Base-by-base conservation (phyloP, 495 filamentous ascomycete genomes). In the Penicillium macrosclerotiorum region DNA sequence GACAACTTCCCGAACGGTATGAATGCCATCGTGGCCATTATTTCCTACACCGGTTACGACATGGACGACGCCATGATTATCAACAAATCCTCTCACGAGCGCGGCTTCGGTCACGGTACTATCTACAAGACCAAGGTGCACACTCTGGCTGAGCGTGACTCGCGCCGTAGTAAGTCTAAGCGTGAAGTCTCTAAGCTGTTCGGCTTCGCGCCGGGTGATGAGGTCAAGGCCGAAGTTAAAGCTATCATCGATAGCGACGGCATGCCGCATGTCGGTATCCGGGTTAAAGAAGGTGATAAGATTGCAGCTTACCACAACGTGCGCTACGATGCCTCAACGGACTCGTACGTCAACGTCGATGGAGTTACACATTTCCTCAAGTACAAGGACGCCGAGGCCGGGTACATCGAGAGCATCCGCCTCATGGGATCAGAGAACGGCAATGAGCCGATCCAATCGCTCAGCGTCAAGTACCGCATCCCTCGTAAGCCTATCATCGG, bases 21-120 rank as follows among this genome's bases (percentile, higher is more conserved):
- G 55, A 98, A 98, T 63, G 90, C 91, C 7, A 80, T 98, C 19
- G 93, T 98, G 44, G 93, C 93, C 41, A 95, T 98, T 61, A 95
- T 98, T 46, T 95, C 93, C 4, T 98, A 98, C 69, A 97, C 93
- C 5, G 93, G 92, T 33, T 97, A 96, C 64, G 93, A 98, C 76
- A 97, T 98, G 93, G 93, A 98, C 74, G 93, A 98, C 71, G 93
- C 93, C 64, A 98, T 98, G 93, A 96, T 98, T 54, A 77, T 98
- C 59, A 96, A 96, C 74, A 98, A 98, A 64, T 96, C 92, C 11
- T 83, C 92, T 2, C 89, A 96, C 68, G 93, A 98, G 66, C 85
- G 93, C 46, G 93, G 93, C n/a, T 97, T 97, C 60, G 91, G 87
- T 33, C 81, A 97, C 63, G 93, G 93, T 33, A 95, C 89, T 6